A percentile compares a stretch with the other conserved stretches of the same genome.
phyloP scores from a whole-genome alignment of 345 rosid species.

The Pelargonium nanum region DNA sequence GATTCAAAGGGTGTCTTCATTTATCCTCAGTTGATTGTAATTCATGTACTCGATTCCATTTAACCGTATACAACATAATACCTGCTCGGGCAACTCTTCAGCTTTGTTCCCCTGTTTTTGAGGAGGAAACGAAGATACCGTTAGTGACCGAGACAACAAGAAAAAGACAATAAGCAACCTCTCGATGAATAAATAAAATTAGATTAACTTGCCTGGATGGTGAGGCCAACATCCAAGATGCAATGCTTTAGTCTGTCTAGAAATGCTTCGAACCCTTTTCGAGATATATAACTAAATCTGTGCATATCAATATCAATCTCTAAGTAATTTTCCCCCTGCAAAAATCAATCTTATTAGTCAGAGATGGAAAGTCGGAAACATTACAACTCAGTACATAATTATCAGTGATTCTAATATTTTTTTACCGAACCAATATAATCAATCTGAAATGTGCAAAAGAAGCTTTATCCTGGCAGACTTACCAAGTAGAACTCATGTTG shows the following conservation, averaged over 20 bases:
- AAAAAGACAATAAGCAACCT: no score
- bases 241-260: slow-evolving; percentile 66
- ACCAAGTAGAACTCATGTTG: slow-evolving; percentile 77
- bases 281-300: slow-evolving; percentile 80
- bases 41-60: slow-evolving; percentile 66
- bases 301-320: slow-evolving; percentile 97
- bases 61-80: slow-evolving; percentile 69
- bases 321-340: slow-evolving; percentile 79
- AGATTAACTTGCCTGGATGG: slow-evolving; percentile 59
- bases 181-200: not conserved
- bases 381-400: not conserved
- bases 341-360: slow-evolving; percentile 1
- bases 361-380: not conserved
- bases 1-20: slow-evolving; percentile 31
- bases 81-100: slow-evolving; percentile 91
- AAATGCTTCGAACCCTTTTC: slow-evolving; percentile 86
- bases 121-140: slow-evolving; percentile 8
- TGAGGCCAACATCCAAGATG: slow-evolving; percentile 80
- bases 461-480: slow-evolving; percentile 13
- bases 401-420: no score
- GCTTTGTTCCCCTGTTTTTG: slow-evolving; percentile 64
- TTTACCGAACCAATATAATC: no score
- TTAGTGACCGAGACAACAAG: not conserved
- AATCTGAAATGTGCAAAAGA: not conserved
- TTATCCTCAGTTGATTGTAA: slow-evolving; percentile 48